These are phyloP conservation scores for Dendrothele bispora DNA, from an alignment of 768 basidiomycete genomes.

Conservation along the genomic window DNA sequence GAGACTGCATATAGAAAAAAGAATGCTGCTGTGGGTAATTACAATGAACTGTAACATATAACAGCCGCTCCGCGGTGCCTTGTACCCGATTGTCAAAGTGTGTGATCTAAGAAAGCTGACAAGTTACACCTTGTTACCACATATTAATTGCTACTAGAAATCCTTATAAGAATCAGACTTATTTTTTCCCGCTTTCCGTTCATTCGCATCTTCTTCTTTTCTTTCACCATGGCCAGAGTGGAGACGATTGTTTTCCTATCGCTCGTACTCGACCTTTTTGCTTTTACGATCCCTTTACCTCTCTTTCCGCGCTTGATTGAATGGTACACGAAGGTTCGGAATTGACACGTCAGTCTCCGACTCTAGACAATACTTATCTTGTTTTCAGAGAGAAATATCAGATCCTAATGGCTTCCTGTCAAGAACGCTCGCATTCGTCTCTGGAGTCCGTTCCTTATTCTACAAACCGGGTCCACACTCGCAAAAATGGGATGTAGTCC, in stretches of 20 bases:
- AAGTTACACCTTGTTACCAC: too few relatives aligned
- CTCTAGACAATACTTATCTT: conserved; percentile 1
- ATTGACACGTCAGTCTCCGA: conserved; percentile 1
- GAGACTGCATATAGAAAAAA: not conserved
- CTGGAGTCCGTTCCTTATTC: conserved; percentile 62
- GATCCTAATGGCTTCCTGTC: conserved; percentile 72
- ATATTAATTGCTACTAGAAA: too few relatives aligned
- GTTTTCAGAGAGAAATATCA: conserved; percentile 64
- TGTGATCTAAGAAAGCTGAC: too few relatives aligned
- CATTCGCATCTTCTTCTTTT: not conserved
- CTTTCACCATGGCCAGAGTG: conserved; percentile 55
- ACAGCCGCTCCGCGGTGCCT: too few relatives aligned
- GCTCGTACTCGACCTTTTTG: conserved; percentile 84
- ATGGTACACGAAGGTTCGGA: conserved; percentile 77
- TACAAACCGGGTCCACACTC: conserved; percentile 60
- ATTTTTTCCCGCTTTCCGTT: too few relatives aligned
- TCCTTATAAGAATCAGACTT: too few relatives aligned
- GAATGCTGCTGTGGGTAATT: too few relatives aligned
- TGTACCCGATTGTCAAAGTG: too few relatives aligned
- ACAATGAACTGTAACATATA: too few relatives aligned
- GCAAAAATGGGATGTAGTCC: conserved; percentile 89
- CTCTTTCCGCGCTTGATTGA: conserved; percentile 97
- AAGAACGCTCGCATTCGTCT: conserved; percentile 66
- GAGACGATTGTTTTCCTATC: conserved; percentile 88
- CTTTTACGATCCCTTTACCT: conserved; percentile 94